phyloP scores from a whole-genome alignment of 148 eudicot species.

The Chenopodium formosanum region DNA sequence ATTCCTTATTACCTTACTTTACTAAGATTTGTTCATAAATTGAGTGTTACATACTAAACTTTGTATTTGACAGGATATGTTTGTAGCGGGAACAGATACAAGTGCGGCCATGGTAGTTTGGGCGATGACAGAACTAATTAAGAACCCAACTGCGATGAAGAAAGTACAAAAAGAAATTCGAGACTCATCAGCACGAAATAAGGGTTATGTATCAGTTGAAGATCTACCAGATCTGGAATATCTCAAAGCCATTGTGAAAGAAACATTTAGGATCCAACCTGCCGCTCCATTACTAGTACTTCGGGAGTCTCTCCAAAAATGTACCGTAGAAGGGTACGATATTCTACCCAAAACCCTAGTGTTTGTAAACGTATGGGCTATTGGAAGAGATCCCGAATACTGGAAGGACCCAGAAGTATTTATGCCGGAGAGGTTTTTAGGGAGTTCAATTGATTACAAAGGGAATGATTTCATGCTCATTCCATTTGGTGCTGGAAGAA shows the following conservation, averaged over 20 bases:
- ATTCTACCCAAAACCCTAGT: slow-evolving; percentile 33
- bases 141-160: slow-evolving; percentile 22
- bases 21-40: too few relatives aligned
- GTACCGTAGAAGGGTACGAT: slow-evolving; percentile 33
- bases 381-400: slow-evolving; percentile 34
- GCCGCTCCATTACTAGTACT: slow-evolving; percentile 32
- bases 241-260: slow-evolving; percentile 38
- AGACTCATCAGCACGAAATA: neutral
- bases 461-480: slow-evolving; percentile 34
- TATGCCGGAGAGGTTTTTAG: slow-evolving; percentile 37
- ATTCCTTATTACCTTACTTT: too few relatives aligned
- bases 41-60: too few relatives aligned
- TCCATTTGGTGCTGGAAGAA: slow-evolving; percentile 47
- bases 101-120: slow-evolving; percentile 26
- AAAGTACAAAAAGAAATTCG: slow-evolving; percentile 33
- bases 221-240: slow-evolving; percentile 22
- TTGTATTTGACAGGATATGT: slow-evolving; percentile 5
- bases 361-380: slow-evolving; percentile 33
- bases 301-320: slow-evolving; percentile 27
- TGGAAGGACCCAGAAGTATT: slow-evolving; percentile 36
- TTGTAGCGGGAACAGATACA: slow-evolving; percentile 35
- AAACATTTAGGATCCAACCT: slow-evolving; percentile 38
- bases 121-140: slow-evolving; percentile 37
- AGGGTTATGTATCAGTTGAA: slow-evolving; percentile 17
- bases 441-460: slow-evolving; percentile 27